Conservation (phyloP, 2,329 filamentous ascomycete species). For the Bipolaris zeicola region DNA sequence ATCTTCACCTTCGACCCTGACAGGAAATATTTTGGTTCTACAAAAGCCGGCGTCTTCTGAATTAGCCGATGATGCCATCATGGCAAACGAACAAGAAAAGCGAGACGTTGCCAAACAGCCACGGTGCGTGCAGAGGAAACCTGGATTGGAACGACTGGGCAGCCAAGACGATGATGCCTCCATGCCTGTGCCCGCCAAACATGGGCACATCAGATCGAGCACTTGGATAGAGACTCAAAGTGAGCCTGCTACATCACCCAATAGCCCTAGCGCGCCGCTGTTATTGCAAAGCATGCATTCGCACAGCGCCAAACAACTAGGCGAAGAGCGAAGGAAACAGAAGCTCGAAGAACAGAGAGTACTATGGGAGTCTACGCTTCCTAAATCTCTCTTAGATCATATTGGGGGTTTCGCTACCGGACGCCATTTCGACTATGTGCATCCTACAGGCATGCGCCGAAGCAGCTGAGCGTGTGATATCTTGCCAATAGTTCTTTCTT, state of each 20-base stretch:
- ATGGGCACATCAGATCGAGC: slow-evolving; percentile 10
- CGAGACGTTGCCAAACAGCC: slow-evolving; percentile 19
- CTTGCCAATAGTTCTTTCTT: not conserved
- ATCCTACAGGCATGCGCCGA: not conserved
- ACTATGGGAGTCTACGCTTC: slow-evolving; percentile 29
- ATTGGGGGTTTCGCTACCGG: slow-evolving; percentile 14
- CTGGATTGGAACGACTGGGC: slow-evolving; percentile 21
- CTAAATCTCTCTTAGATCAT: slow-evolving; percentile 13
- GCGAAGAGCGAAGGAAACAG: slow-evolving; percentile 6
- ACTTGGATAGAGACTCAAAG: slow-evolving; percentile 15
- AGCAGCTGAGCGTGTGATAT: not conserved
- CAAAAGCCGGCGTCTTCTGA: slow-evolving; percentile 16
- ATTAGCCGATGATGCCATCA: slow-evolving; percentile 14
- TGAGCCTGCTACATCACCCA: slow-evolving; percentile 3
- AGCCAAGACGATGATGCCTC: slow-evolving; percentile 14
- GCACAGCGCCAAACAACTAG: slow-evolving; percentile 3
- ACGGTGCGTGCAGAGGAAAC: slow-evolving; percentile 23
- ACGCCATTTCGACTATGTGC: slow-evolving; percentile 8
- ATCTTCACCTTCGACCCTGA: slow-evolving; percentile 20
- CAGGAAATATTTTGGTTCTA: slow-evolving; percentile 9
- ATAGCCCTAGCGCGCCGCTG: slow-evolving; percentile 10
- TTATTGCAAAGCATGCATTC: slow-evolving; percentile 11
- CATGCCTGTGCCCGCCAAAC: slow-evolving; percentile 4
- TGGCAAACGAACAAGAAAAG: slow-evolving; percentile 19
- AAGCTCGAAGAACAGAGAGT: slow-evolving; percentile 22